Evolutionary conservation across 306 rosid species (phyloP).

Genomic region (Lotus japonicus): DNA sequence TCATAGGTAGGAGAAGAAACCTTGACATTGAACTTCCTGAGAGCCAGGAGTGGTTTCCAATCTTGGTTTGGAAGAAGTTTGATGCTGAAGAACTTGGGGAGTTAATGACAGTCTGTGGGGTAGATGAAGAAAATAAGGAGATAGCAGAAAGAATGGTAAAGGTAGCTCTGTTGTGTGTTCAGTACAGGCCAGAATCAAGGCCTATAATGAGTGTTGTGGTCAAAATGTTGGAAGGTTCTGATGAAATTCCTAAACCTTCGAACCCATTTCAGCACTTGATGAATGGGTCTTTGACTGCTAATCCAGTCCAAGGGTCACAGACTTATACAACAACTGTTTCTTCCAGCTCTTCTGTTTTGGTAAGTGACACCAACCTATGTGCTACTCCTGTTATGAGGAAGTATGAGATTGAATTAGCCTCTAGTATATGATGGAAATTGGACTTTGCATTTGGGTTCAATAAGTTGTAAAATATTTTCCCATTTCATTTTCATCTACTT

Average conservation of each 20-base stretch:
- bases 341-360: background rate
- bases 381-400: conserved; percentile 24
- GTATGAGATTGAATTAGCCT: conserved; percentile 24
- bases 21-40: conserved; percentile 27
- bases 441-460: background rate
- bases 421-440: conserved; percentile 13
- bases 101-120: conserved; percentile 4
- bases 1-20: conserved; percentile 15
- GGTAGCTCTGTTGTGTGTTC: conserved; percentile 37
- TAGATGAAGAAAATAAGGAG: conserved; percentile 22
- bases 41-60: conserved; percentile 35
- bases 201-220: conserved; percentile 37
- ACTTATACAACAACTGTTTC: background rate
- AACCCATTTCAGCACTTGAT: conserved; percentile 31
- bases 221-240: conserved; percentile 42
- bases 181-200: conserved; percentile 24
- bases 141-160: conserved; percentile 24
- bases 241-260: conserved; percentile 25
- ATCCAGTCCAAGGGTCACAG: background rate
- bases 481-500: no score
- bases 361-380: background rate
- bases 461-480: background rate
- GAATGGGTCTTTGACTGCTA: background rate
- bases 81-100: conserved; percentile 4
- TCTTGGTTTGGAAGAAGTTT: conserved; percentile 37